Percentiles rank a stretch among this genome's conserved stretches.
Evolutionary conservation across 2,329 filamentous ascomycete genomes (phyloP).

Genomic region (Aureobasidium zeae): DNA sequence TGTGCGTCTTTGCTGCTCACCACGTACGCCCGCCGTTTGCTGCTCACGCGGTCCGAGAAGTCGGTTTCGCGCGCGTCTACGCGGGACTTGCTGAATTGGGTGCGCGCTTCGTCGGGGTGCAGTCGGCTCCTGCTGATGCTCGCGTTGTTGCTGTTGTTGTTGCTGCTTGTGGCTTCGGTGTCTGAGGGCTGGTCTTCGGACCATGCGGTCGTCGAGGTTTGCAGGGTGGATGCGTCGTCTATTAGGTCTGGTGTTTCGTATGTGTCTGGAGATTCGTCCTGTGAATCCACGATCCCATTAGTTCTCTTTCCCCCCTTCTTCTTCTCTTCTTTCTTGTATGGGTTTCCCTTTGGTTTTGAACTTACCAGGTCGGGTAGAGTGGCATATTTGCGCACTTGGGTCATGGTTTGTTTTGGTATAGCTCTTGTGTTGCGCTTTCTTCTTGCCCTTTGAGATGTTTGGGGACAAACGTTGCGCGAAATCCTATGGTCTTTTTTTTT

Average conservation of each 20-base stretch:
- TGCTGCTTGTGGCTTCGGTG: slow-evolving; percentile 34
- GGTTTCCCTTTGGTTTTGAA: too few species aligned
- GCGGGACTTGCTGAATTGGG: slow-evolving; percentile 63
- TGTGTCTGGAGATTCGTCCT: slow-evolving; percentile 63
- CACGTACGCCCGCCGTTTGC: slow-evolving; percentile 75
- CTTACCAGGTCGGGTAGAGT: slow-evolving; percentile 17
- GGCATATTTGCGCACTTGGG: slow-evolving; percentile 19
- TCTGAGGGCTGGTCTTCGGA: slow-evolving; percentile 38
- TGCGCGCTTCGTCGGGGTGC: slow-evolving; percentile 68
- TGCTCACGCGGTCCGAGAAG: slow-evolving; percentile 80
- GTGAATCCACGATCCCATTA: too few species aligned
- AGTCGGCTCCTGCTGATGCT: slow-evolving; percentile 66
- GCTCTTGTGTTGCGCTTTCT: not conserved
- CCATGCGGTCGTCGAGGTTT: slow-evolving; percentile 32
- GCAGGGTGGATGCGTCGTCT: slow-evolving; percentile 75
- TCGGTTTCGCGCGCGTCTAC: slow-evolving; percentile 72
- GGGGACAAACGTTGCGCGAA: not conserved
- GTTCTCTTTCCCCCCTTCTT: not conserved
- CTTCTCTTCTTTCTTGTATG: not conserved
- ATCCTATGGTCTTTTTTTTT: too few species aligned
- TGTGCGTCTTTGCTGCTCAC: slow-evolving; percentile 51
- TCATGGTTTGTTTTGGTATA: slow-evolving; percentile 7
- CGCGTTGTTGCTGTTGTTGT: slow-evolving; percentile 59
- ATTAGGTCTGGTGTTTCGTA: slow-evolving; percentile 93
- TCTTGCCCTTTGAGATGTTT: not conserved